These are phyloP conservation scores for Diaporthe longicolla DNA, from an alignment of 2,329 filamentous ascomycete species.

Conservation along the genomic window DNA sequence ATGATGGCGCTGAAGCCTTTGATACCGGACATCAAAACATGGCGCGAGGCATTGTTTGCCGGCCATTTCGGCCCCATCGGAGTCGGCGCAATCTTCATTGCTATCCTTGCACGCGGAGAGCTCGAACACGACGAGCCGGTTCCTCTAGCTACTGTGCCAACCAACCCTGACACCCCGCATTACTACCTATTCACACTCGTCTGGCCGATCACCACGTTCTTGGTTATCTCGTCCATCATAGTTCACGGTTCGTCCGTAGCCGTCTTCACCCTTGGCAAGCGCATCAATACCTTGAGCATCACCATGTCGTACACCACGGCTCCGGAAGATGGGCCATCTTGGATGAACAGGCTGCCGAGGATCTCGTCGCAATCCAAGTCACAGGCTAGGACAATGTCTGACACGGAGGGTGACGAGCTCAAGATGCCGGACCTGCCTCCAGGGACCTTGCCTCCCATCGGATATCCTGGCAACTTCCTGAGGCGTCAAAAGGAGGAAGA, in stretches of 20 bases:
- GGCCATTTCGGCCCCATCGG: conserved; percentile 98
- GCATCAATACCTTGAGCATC: conserved; percentile 94
- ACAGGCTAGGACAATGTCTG: conserved; percentile 86
- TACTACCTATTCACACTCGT: conserved; percentile 86
- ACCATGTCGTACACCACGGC: conserved; percentile 97
- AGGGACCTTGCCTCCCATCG: conserved; percentile 79
- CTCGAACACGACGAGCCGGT: conserved; percentile 83
- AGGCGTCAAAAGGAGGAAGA: conserved; percentile 87
- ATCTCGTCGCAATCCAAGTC: conserved; percentile 80
- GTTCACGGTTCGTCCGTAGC: conserved; percentile 98
- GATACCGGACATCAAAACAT: conserved; percentile 97
- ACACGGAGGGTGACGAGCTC: conserved; percentile 78
- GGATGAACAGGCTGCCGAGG: conserved; percentile 93
- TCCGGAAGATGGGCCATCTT: conserved; percentile 88
- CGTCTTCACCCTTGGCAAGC: conserved; percentile 97
- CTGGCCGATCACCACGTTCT: conserved; percentile 95
- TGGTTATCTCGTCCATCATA: conserved; percentile 94
- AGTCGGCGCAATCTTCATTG: conserved; percentile 95
- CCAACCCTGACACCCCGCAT: conserved; percentile 64
- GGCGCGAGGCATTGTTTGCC: conserved; percentile 96
- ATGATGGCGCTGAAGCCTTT: conserved; percentile 93
- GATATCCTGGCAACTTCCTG: conserved; percentile 81
- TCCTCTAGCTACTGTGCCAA: conserved; percentile 76
- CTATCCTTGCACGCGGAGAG: conserved; percentile 93
- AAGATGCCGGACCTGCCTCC: conserved; percentile 74